Evolutionary conservation across 768 basidiomycete genomes (phyloP).

Genomic region (Agrocybe pediades): DNA sequence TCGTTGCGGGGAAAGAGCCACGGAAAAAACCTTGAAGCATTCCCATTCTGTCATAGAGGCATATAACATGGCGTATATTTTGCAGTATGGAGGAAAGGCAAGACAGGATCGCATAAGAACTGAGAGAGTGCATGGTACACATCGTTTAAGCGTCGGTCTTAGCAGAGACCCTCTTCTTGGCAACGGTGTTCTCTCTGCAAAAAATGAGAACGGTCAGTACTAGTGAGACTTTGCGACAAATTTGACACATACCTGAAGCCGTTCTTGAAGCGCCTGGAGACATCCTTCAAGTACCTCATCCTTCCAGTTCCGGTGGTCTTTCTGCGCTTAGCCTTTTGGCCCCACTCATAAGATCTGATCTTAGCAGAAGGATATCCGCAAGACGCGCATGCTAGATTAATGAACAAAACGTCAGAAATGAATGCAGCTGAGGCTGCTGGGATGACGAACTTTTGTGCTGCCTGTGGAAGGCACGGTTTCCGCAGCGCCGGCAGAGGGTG

Average conservation of each 20-base stretch:
- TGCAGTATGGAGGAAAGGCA: slow-evolving; percentile 16
- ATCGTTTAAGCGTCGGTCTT: slow-evolving; percentile 42
- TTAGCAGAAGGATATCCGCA: slow-evolving; percentile 98
- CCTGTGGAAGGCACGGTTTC: slow-evolving; percentile 93
- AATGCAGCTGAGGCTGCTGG: background rate
- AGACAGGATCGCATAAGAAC: slow-evolving; percentile 5
- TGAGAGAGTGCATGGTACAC: slow-evolving; percentile 11
- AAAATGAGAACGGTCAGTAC: background rate
- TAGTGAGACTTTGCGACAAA: background rate
- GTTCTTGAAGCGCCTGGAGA: slow-evolving; percentile 97
- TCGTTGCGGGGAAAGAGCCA: background rate
- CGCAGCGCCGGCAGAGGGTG: slow-evolving; percentile 97
- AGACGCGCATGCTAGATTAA: slow-evolving; percentile 83
- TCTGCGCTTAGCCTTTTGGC: slow-evolving; percentile 98
- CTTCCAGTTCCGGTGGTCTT: slow-evolving; percentile 99
- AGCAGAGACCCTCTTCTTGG: slow-evolving; percentile 80
- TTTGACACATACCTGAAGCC: slow-evolving; percentile 77
- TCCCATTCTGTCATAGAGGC: slow-evolving; percentile 6
- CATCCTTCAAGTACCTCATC: slow-evolving; percentile 91
- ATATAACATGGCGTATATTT: slow-evolving; percentile 24
- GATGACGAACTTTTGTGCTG: slow-evolving; percentile 87
- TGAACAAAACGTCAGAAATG: background rate
- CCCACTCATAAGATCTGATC: slow-evolving; percentile 96
- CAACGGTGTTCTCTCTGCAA: slow-evolving; percentile 83
- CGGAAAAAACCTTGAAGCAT: background rate